These are phyloP conservation scores for Puccinellia tenuiflora DNA, from an alignment of 176 grass and related monocot species.

Conservation along the genomic window DNA sequence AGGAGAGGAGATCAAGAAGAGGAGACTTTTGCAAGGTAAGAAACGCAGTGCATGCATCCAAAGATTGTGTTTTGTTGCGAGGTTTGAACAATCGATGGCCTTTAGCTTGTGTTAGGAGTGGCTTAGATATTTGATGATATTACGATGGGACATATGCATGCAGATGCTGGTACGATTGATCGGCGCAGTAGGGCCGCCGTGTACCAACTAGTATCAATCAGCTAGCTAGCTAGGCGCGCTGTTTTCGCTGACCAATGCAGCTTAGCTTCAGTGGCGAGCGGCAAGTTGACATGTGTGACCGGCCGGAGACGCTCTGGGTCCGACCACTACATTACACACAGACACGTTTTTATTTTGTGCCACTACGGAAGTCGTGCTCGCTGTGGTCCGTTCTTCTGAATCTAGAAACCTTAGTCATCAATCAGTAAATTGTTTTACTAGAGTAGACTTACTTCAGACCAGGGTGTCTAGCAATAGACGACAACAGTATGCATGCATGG, in stretches of 20 bases:
- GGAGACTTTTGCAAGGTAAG: constrained; percentile 9
- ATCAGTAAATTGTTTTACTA: neutral
- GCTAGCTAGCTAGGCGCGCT: neutral
- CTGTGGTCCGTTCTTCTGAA: too few species aligned
- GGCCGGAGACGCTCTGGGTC: neutral
- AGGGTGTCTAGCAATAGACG: neutral
- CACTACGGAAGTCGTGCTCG: neutral
- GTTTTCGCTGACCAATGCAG: neutral
- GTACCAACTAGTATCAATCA: neutral
- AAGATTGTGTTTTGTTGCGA: neutral
- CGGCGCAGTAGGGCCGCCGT: neutral
- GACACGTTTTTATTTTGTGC: neutral
- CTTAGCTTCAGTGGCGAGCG: neutral
- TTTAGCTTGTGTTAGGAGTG: neutral
- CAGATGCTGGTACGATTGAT: neutral
- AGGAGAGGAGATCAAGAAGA: neutral
- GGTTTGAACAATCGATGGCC: neutral
- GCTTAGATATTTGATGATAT: neutral
- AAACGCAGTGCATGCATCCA: neutral
- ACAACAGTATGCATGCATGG: neutral
- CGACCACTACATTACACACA: neutral
- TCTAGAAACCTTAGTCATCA: too few species aligned
- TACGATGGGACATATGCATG: neutral
- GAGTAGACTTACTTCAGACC: neutral
- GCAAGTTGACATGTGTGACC: constrained; percentile 9